A percentile compares a stretch with the other conserved stretches of the same genome.
Conservation (phyloP, 495 filamentous ascomycete genomes). For the Filosporella fistucella region DNA sequence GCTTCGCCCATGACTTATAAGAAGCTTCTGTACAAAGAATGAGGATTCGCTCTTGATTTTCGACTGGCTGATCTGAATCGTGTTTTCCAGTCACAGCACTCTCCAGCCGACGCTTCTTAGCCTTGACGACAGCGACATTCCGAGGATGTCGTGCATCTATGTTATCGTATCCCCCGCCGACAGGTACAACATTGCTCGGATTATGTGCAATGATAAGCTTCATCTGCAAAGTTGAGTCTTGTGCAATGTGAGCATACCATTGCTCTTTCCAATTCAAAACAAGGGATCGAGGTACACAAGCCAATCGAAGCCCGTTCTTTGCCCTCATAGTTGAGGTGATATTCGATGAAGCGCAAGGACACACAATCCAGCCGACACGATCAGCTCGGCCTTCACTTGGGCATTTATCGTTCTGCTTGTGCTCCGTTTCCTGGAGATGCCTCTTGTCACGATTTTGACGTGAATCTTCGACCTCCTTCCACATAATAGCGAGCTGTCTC, state of each 20-base stretch:
- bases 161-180: neutral
- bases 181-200: neutral
- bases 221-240: neutral
- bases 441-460: neutral
- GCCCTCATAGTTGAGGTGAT: constrained; percentile 6
- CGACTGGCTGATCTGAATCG: neutral
- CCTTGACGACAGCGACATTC: neutral
- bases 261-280: neutral
- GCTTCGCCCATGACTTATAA: constrained; percentile 6
- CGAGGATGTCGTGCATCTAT: constrained; percentile 2
- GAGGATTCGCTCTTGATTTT: constrained; percentile 3
- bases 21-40: neutral
- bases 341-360: constrained; percentile 7
- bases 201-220: constrained; percentile 2
- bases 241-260: constrained; percentile 1
- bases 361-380: constrained; percentile 15
- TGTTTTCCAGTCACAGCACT: neutral
- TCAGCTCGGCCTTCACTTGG: constrained; percentile 1
- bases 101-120: neutral
- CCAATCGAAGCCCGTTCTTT: constrained; percentile 5
- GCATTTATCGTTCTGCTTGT: neutral
- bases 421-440: constrained; percentile 2
- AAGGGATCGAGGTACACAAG: constrained; percentile 5
- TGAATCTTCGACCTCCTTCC: constrained; percentile 3
- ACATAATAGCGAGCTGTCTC: constrained; percentile 10